Conservation (phyloP, 2,329 filamentous ascomycete genomes). For the Talaromyces sp. region DNA sequence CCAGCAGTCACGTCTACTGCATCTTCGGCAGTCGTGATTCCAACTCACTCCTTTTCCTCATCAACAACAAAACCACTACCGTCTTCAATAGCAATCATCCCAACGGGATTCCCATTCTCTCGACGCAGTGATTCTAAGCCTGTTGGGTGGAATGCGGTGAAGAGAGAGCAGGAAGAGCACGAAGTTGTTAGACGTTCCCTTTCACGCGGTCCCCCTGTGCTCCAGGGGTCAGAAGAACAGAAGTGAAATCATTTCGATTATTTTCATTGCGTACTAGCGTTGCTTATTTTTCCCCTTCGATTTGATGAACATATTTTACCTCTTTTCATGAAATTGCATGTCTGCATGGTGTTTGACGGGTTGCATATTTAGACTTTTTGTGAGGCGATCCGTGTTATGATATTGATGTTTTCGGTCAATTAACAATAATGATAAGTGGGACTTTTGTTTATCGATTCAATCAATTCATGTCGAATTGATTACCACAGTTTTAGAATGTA, state of each 20-base stretch:
- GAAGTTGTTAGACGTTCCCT: background rate
- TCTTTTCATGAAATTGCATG: background rate
- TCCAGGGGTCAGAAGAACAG: background rate
- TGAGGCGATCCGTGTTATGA: background rate
- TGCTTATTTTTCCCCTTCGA: background rate
- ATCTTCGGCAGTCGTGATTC: background rate
- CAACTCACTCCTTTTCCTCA: background rate
- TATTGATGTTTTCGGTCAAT: background rate
- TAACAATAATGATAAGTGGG: background rate
- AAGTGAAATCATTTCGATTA: background rate
- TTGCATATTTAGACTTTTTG: background rate
- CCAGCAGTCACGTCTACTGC: background rate
- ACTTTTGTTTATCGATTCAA: background rate
- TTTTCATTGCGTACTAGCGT: background rate
- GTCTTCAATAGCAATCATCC: background rate
- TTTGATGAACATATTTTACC: conserved; percentile 3
- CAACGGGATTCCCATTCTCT: background rate
- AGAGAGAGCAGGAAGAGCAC: background rate
- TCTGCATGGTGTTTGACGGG: background rate
- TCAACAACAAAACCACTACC: background rate
- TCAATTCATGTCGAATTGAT: too few relatives aligned
- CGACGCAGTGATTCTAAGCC: background rate
- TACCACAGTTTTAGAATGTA: background rate
- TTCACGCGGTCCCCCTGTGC: background rate
- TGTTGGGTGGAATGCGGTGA: background rate